These are phyloP conservation scores for Phytopythium chamaehyphon DNA, from an alignment of 352 stramenopile species.

Conservation along the genomic window DNA sequence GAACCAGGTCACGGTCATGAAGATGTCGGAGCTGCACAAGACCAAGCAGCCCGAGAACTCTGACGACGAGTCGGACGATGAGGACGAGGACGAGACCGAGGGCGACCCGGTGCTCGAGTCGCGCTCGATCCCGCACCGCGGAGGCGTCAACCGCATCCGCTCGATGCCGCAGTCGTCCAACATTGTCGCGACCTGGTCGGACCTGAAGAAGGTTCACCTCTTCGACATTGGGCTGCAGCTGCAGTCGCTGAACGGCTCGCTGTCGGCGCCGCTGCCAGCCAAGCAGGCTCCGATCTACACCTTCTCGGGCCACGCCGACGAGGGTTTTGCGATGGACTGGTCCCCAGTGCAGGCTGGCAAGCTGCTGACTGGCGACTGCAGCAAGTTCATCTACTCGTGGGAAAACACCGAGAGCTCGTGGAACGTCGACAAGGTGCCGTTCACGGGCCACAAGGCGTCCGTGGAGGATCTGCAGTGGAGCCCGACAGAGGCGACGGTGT, in stretches of 20 bases:
- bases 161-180: constrained; percentile 94
- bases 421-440: constrained; percentile 88
- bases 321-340: constrained; percentile 99
- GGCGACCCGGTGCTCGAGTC: constrained; percentile 95
- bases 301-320: constrained; percentile 93
- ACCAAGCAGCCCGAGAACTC: constrained; percentile 84
- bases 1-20: constrained; percentile 98
- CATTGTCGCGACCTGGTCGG: constrained; percentile 97
- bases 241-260: constrained; percentile 83
- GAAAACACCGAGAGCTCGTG: constrained; percentile 68
- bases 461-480: constrained; percentile 99
- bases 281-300: constrained; percentile 86
- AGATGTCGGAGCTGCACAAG: constrained; percentile 96
- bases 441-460: constrained; percentile 88
- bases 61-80: constrained; percentile 71
- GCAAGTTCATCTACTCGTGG: constrained; percentile 97
- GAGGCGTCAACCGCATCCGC: constrained; percentile 95
- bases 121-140: constrained; percentile 92
- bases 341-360: constrained; percentile 82
- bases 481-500: constrained; percentile 95
- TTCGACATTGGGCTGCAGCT: constrained; percentile 94
- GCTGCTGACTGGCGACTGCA: constrained; percentile 96
- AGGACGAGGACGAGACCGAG: constrained; percentile 93
- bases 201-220: constrained; percentile 94
- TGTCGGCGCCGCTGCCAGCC: constrained; percentile 35